Base-by-base conservation (phyloP, 306 rosid species). In the Cucurbita moschata region DNA sequence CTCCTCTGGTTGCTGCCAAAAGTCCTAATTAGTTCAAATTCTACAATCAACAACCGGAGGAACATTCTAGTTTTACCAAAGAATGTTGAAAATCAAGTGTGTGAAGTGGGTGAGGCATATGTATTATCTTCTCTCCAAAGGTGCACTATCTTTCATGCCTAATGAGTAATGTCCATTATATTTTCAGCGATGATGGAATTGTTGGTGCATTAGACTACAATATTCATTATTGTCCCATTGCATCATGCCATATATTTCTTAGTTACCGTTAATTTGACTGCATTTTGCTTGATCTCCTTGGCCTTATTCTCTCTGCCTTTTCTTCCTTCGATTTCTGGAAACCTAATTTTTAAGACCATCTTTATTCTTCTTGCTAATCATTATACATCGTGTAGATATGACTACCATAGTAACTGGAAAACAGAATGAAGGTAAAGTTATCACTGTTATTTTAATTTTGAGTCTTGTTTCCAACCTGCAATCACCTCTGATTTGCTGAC, bases 1-100 rank as follows among this genome's bases (percentile, higher is more conserved):
- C 89, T 94, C 61, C 86, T 94, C 69, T 94, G 95, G 99, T 70
- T 94, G 89, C 83, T 91, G 82, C 99, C 99, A 3, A 94, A 88
- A 83, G 96, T 84, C 76, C 77, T 77, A 57, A 81, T 77, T 76
- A 82, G 85, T 78, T 77, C 96, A 52, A 87, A 50, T 83, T 82
- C 97, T 60, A 77, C 92, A 30, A 86, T 89, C 72, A 92, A 84
- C 79, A 73, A 83, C 78, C 92, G 95, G 64, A 86, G 99, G 86
- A 89, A 80, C 70, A 77, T 78, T 52, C 77, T 81, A 54, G 77
- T 91, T 77, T 67, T 78, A 64, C 89, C 86, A 15, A 94, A 89
- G 83, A 89, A 88, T 85, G 85, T 77, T 59, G 96, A 91, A 75
- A 85, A 82, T 75, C 97, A 94, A 80, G 88, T 75, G 15, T 91